Evolutionary conservation across 495 filamentous ascomycete genomes (phyloP), one percentile per base, ranked within the genome.

Genomic region (Haplographium delicatum): DNA sequence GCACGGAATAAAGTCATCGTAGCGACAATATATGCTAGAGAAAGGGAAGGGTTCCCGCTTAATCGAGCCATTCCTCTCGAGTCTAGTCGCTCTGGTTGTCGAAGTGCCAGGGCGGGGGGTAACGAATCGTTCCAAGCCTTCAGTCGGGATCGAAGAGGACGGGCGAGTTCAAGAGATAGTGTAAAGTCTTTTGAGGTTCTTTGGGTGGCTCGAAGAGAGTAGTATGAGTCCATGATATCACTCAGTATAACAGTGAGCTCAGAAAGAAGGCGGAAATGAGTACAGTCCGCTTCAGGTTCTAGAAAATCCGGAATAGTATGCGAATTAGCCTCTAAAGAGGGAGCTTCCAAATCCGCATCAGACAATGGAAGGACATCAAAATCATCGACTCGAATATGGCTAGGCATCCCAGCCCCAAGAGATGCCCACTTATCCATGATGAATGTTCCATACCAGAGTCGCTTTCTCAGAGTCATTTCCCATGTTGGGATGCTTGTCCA

Each of bases 401-500:
- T 58, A 4, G 59, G 56, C 59, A 62, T 59, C 4, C 59, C 59
- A 26, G 59, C 59, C 28, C 59, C 59, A 11, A 62, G 50, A 23
- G 56, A 58, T 6, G 59, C 54, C 59, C 59, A 62, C 41, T 62
- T 62, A 28, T 62, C 59, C 59, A 62, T 62, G 15, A 58, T 57
- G n/a, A 53, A 51, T n/a, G 54, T 50, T 4, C 53, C 59, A 24
- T 56, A 57, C 59, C 59, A 62, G 1, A 62, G 44, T 16, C 59
- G 40, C 49, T 57, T 59, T 19, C 59, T 47, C 3, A 62, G 38
- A 13, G 39, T 31, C 40, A 56, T 54, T 47, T 62, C 59, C 56
- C 55, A 59, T 25, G 47, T 26, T 13, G 59, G 56, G 8, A 62
- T 46, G 27, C 42, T 57, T 11, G 48, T 51, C 59, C 59, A 62